These are phyloP conservation scores for Tremellales sp. DNA, from an alignment of 1,284 basidiomycete genomes.

Conservation along the genomic window DNA sequence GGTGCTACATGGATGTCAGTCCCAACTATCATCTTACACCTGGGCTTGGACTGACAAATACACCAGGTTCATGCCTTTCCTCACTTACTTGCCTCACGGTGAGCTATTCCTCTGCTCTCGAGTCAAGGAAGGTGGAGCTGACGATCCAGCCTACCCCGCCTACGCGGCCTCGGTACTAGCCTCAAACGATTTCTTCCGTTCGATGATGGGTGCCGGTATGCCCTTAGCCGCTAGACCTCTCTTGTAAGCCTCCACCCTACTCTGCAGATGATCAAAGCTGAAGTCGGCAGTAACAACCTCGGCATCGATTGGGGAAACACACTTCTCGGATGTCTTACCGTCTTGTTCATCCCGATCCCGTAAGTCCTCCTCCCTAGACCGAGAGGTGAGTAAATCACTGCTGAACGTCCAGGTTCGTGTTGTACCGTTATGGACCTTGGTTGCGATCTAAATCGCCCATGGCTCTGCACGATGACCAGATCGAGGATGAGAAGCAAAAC, in stretches of 20 bases:
- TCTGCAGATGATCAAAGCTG: no score
- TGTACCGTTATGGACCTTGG: neutral
- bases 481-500: neutral
- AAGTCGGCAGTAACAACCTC: slow-evolving; percentile 43
- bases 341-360: slow-evolving; percentile 33
- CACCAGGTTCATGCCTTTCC: slow-evolving; percentile 28
- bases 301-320: slow-evolving; percentile 46
- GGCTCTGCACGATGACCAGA: neutral
- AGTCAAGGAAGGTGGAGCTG: neutral
- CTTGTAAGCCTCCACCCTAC: no score
- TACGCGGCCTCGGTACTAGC: slow-evolving; percentile 37
- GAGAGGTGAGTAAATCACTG: neutral
- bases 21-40: neutral
- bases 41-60: neutral
- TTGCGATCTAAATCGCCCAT: neutral
- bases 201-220: slow-evolving; percentile 34
- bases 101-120: neutral
- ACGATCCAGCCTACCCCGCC: slow-evolving; percentile 19
- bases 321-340: slow-evolving; percentile 37
- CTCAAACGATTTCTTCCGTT: slow-evolving; percentile 48
- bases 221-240: slow-evolving; percentile 4
- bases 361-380: slow-evolving; percentile 8
- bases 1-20: slow-evolving; percentile 27
- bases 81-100: slow-evolving; percentile 21
- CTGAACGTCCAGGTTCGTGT: neutral